Base-by-base conservation (phyloP, 1,284 basidiomycete species). In the Melanopsichium pennsylvanicum region DNA sequence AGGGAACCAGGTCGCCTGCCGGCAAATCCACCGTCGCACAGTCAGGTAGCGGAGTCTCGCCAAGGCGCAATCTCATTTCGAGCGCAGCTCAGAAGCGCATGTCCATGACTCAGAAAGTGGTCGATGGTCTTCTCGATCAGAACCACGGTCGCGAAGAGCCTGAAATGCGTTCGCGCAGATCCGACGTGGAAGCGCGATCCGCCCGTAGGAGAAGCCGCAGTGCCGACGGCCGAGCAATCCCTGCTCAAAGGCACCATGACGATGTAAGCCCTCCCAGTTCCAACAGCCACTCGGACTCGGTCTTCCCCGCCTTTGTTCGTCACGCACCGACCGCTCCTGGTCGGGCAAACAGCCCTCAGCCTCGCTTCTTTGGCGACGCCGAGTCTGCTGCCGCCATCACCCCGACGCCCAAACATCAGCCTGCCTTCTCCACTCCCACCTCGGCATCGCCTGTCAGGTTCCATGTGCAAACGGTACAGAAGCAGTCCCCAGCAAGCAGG, bases 131-230 rank as follows among this genome's bases (percentile, higher is more conserved):
- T n/a, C 54, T 72, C 21, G 44, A 47, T 16, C 60, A 62, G 34
- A 56, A 59, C 18, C 66, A 49, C 15, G 70, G 70, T 5, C 63
- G 51, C 35, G 70, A 72, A 22, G 70, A 72, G 46, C 70, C 70
- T n/a, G 61, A 60, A 26, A 63, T 64, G 56, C 49, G 66, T 26
- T 31, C 64, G 11, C 50, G 44, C 27, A 36, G 63, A 10, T 43
- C 49, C 34, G 63, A 60, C 33, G 60, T 59, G 44, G 49, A 62
- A 27, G 60, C 58, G 4, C 31, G 42, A 34, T 47, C 54, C 7
- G 46, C 40, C 9, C 56, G 70, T 12, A 59, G 70, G 16, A 45
- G 70, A 32, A 72, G 70, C 34, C 59, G 68, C 46, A 67, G 60
- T 40, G 60, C 51, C 16, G 68, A 70, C n/a, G 49, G 50, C n/a